These are phyloP conservation scores for Maudiozyma serrabonitensis DNA, from an alignment of 805 yeast genomes.

Conservation along the genomic window DNA sequence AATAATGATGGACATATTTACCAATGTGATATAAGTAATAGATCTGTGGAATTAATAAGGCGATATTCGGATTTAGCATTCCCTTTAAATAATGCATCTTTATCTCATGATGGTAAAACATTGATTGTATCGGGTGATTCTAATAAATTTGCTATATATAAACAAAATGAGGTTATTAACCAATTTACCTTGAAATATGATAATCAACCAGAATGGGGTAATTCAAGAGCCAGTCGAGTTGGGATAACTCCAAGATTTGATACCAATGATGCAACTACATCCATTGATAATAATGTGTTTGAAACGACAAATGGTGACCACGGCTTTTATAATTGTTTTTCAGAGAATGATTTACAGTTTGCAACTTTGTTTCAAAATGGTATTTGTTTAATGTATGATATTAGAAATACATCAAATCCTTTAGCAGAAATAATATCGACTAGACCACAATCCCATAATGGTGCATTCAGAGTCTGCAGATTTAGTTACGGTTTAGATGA, in stretches of 20 bases:
- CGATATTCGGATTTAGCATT: constrained; percentile 43
- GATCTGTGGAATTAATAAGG: constrained; percentile 36
- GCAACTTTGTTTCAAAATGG: constrained; percentile 86
- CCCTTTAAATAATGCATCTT: constrained; percentile 65
- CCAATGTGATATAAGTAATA: constrained; percentile 45
- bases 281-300: constrained; percentile 30
- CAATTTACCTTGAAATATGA: constrained; percentile 23
- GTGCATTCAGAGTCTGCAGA: constrained; percentile 60
- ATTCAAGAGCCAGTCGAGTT: constrained; percentile 12
- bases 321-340: constrained; percentile 76
- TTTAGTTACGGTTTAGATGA: constrained; percentile 65
- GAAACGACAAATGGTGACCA: constrained; percentile 53
- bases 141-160: constrained; percentile 47
- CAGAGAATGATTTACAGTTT: constrained; percentile 63
- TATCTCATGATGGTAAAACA: constrained; percentile 52
- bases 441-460: constrained; percentile 41
- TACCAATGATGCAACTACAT: constrained; percentile 18
- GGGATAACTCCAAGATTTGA: constrained; percentile 22
- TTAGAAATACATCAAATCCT: constrained; percentile 50
- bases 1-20: constrained; percentile 76
- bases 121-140: constrained; percentile 72
- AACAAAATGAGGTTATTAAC: constrained; percentile 28
- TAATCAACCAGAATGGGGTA: constrained; percentile 24
- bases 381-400: constrained; percentile 62
- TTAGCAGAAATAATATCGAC: constrained; percentile 50